Evolutionary conservation across 768 basidiomycete genomes (phyloP), one percentile per base, ranked within the genome.

Genomic region (Boletus reticuloceps): DNA sequence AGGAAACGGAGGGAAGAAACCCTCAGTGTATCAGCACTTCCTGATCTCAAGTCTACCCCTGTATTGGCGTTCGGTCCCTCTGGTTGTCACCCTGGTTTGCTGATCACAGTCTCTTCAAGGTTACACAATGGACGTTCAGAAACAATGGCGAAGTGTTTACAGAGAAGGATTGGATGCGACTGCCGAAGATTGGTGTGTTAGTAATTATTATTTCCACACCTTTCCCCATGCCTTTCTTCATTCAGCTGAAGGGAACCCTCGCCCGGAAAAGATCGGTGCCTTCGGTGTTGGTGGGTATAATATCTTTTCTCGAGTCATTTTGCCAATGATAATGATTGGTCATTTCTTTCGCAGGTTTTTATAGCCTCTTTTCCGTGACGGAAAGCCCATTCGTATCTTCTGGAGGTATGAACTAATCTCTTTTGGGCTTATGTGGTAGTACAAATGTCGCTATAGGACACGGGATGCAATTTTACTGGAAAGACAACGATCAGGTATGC

Each of bases 351-450:
- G 14, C 13, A 83, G 83, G 84, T 5, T 87, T 89, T 69, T 89
- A 90, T 65, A 86, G 85, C 58, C 62, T 90, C n/a, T 91, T 91
- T 64, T 90, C 88, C 0, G 83, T 89, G 3, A 90, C 89, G n/a
- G 54, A 54, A 1, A 0, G 29, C 2, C 54, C 54, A 6, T 38
- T 50, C n/a, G 47, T 54, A 7, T 54, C 47, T 1, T 50, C 41
- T 14, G 47, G n/a, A 29, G 54, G 54, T 54, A 32, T 7, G 25
- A 3, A 4, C 10, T 12, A 4, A 39, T n/a, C 8, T 3, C 34
- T 11, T 20, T 25, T 25, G 25, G 22, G 2, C 22, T 3, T 2
- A 22, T 10, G 1, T 5, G 22, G 12, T n/a, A 14, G 20, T 12
- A 32, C 32, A 14, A 14, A 22, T 12, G 6, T 7, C 22, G 14